Base-by-base conservation (phyloP, 2,329 filamentous ascomycete genomes). In the Verticillium tricorpus region DNA sequence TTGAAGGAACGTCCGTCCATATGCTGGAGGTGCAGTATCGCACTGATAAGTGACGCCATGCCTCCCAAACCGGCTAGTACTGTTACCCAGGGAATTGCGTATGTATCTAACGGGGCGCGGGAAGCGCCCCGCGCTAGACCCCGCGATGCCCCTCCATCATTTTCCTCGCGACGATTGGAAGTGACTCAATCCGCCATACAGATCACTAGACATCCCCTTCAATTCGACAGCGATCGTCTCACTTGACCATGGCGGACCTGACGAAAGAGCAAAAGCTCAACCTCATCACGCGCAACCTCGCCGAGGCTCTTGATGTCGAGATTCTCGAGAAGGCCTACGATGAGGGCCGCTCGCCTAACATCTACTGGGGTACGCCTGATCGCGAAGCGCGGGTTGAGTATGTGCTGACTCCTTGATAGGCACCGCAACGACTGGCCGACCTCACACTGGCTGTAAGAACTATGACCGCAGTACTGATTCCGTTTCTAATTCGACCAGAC, bases 351-450 rank as follows among this genome's bases (percentile, higher is more conserved):
- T 85, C 87, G 60, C 83, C 91, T 59, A 89, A 88, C 73, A 86
- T 96, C 74, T 96, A 96, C 86, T 96, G 91, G 92, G 91, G 86
- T 85, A 72, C 64, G 74, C n/a, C 19, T 22, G 45, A 50, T 50
- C 66, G 11, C 22, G 52, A 65, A 59, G 61, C 9, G n/a, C 9
- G 25, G 54, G 25, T 22, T 9, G 28, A 3, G 6, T 19, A n/a
- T 34, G 54, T 34, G 14, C 31, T 56, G 14, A 31, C 28, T 19
- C 4, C 45, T 25, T 17, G 57, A 63, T 59, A 85, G 85, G 90
- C 52, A 94, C 90, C 45, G 91, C 91, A 19, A 92, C 92, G 17
- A 96, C 92, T 0, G 92, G 92, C n/a, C 84, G 89, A 63, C 93
- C 93, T 60, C 93, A 97, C 76, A 91, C 87, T 73, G 93, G 92